Percentiles rank a stretch among this genome's conserved stretches.
These are phyloP conservation scores for Phytophthora syringae DNA, from an alignment of 352 stramenopile species.

Conservation along the genomic window DNA sequence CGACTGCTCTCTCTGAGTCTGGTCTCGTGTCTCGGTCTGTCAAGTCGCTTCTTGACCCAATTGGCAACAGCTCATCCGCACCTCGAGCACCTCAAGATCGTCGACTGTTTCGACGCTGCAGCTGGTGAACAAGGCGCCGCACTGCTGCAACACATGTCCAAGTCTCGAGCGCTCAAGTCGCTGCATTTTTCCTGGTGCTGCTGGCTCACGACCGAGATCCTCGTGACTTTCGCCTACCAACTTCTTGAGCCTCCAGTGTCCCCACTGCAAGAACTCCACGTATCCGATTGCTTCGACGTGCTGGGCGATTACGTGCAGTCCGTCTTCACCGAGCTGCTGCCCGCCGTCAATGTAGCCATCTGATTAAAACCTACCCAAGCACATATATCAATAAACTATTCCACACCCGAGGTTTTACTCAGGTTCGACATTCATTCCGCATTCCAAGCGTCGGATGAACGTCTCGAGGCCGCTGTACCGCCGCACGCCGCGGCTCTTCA, in stretches of 20 bases:
- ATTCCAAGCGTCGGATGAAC: conserved; percentile 43
- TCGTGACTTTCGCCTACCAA: conserved; percentile 75
- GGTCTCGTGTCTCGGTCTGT: conserved; percentile 71
- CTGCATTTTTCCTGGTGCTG: conserved; percentile 84
- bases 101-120: conserved; percentile 72
- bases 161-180: conserved; percentile 63
- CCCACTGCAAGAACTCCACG: conserved; percentile 51
- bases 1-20: conserved; percentile 67
- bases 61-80: conserved; percentile 54
- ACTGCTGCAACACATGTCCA: conserved; percentile 58
- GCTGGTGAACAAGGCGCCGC: conserved; percentile 46
- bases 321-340: conserved; percentile 67
- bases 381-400: conserved; percentile 21
- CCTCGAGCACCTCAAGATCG: conserved; percentile 65
- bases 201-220: conserved; percentile 80
- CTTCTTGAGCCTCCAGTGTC: conserved; percentile 62
- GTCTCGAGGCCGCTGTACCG: conserved; percentile 77
- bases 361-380: conserved; percentile 22
- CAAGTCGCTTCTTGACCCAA: conserved; percentile 51
- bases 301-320: conserved; percentile 74
- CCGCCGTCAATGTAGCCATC: conserved; percentile 45
- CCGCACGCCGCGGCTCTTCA: conserved; percentile 74
- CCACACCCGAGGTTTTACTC: conserved; percentile 2
- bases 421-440: too few relatives aligned
- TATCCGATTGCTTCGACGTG: conserved; percentile 81